Base-by-base conservation (phyloP, 2,329 filamentous ascomycete genomes). In the Exophiala viscosa region DNA sequence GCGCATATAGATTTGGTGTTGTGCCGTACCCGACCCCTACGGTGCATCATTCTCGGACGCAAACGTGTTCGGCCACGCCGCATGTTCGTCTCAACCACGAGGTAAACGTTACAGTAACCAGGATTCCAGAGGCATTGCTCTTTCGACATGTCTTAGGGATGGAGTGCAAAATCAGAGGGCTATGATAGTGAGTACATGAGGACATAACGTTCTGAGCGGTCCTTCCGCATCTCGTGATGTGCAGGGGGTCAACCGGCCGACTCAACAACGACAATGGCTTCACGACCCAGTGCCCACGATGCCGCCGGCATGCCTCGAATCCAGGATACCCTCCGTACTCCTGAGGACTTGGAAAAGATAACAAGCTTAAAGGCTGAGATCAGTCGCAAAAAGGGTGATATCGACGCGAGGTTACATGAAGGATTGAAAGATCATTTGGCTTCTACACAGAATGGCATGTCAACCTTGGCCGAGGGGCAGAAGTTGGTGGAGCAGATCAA, bases 341-440 rank as follows among this genome's bases (percentile, higher is more conserved):
- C 93, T 2, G 93, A 99, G 69, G 93, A 99, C 73, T 85, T 99
- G 62, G 93, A 99, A 76, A 97, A 96, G 78, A 92, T 99, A 66
- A 78, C 85, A 47, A 84, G 84, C 42, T 80, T 99, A 67, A 96
- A 95, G 75, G 82, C 87, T 61, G 93, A 99, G 70, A 96, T 97
- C 74, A 83, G 84, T 62, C 89, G 93, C 67, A 97, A 96, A 76
- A 99, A 99, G 75, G 82, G 83, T 28, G 88, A 88, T 51, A 84
- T 99, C 55, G 93, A 99, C 74, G 85, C 85, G 46, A 90, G 96
- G 74, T 85, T 99, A 50, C 88, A 91, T 60, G 84, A 84, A 69
- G 91, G 90, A 34, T 80, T 97, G 60, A 85, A 88, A 64, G 90
- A 96, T 66, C 93, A 99, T 77, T 82, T 99, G 52, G 89, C 96